A percentile compares a stretch with the other conserved stretches of the same genome.
These are phyloP conservation scores for Monilinia polystroma DNA, from an alignment of 2,329 filamentous ascomycete genomes.

Conservation along the genomic window DNA sequence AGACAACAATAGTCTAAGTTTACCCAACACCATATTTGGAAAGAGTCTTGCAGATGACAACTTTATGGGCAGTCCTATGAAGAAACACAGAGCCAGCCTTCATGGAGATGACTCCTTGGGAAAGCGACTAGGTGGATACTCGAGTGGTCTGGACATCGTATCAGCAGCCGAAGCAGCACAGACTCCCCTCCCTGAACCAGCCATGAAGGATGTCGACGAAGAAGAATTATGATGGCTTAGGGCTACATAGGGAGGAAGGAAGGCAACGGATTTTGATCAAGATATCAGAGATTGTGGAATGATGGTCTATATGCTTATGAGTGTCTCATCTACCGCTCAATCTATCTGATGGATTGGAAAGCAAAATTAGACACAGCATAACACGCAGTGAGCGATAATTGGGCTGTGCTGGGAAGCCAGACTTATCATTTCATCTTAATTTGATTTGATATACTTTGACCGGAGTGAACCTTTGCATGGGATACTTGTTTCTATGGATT, in stretches of 20 bases:
- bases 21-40: slow-evolving; percentile 45
- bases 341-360: slow-evolving; percentile 17
- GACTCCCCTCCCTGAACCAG: slow-evolving; percentile 30
- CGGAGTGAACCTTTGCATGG: background rate
- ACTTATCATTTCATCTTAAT: slow-evolving; percentile 9
- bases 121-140: slow-evolving; percentile 34
- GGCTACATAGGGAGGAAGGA: slow-evolving; percentile 12
- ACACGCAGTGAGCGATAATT: slow-evolving; percentile 14
- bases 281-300: slow-evolving; percentile 16
- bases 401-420: background rate
- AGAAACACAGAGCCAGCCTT: slow-evolving; percentile 69
- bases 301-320: background rate
- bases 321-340: slow-evolving; percentile 12
- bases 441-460: slow-evolving; percentile 12
- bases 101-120: slow-evolving; percentile 46
- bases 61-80: slow-evolving; percentile 67
- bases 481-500: slow-evolving; percentile 14
- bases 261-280: slow-evolving; percentile 10
- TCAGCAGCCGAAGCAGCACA: slow-evolving; percentile 39
- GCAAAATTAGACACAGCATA: background rate
- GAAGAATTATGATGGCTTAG: slow-evolving; percentile 38
- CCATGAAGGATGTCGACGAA: slow-evolving; percentile 28
- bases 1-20: slow-evolving; percentile 35
- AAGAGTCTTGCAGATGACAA: slow-evolving; percentile 47
- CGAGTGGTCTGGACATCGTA: slow-evolving; percentile 32